These are phyloP conservation scores for Staphylotrichum longicolle DNA, from an alignment of 495 filamentous ascomycete species.

Conservation along the genomic window DNA sequence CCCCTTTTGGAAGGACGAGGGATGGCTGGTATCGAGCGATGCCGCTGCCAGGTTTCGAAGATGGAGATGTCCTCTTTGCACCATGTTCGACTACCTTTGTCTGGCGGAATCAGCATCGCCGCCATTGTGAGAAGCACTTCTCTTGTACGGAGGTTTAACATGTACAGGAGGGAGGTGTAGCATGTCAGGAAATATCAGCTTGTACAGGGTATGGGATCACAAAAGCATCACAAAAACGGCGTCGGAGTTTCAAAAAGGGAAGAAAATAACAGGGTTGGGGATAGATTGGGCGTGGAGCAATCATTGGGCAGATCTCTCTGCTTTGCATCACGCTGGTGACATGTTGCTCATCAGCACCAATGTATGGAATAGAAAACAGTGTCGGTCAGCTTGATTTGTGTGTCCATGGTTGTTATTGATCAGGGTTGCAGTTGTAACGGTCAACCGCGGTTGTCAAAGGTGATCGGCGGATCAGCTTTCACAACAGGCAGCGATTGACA, in stretches of 20 bases:
- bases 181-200: no score
- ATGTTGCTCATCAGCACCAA: background rate
- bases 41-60: background rate
- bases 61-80: background rate
- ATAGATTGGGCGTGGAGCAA: constrained; percentile 5
- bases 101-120: background rate
- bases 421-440: background rate
- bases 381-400: background rate
- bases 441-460: background rate
- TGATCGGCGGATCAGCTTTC: background rate
- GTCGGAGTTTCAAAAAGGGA: background rate
- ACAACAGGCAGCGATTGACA: constrained; percentile 3
- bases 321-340: background rate
- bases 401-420: background rate
- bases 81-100: background rate
- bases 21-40: constrained; percentile 6
- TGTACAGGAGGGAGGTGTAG: no score
- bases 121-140: background rate
- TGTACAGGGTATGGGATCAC: background rate
- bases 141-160: background rate
- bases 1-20: background rate
- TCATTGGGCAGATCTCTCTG: background rate
- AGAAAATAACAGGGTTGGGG: background rate
- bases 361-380: background rate
- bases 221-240: background rate